Percentiles rank a stretch among this genome's conserved stretches.
These are phyloP conservation scores for Chamaecyparis obtusa DNA, from an alignment of 75 land plant genomes.

Conservation along the genomic window DNA sequence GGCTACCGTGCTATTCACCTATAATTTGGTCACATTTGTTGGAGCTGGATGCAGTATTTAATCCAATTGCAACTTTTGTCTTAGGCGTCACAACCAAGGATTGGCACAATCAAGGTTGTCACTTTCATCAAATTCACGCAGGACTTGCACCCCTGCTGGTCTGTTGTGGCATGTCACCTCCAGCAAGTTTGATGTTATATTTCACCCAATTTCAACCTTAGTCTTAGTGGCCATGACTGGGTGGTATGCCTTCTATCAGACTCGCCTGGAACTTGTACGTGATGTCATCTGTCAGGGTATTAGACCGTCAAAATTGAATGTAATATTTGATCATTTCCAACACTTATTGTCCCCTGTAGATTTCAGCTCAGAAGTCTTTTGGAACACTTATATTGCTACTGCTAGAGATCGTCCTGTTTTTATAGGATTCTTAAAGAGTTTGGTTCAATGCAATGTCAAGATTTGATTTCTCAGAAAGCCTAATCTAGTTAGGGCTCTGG, in stretches of 20 bases:
- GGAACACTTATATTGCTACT: not conserved
- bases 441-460: not conserved
- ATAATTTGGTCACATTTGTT: too few species aligned
- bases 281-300: too few species aligned
- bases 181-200: not conserved
- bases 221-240: too few species aligned
- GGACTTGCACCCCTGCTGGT: not conserved
- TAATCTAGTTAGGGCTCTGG: not conserved
- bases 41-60: not conserved
- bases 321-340: not conserved
- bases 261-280: too few species aligned
- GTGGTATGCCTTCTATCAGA: too few species aligned
- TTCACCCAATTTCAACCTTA: not conserved
- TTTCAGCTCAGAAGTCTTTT: not conserved
- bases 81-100: not conserved
- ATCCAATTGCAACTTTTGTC: not conserved
- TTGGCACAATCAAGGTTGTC: not conserved
- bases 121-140: not conserved
- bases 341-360: not conserved
- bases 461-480: not conserved
- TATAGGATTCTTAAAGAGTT: not conserved
- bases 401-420: not conserved
- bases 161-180: not conserved
- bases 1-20: too few species aligned
- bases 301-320: not conserved